phyloP scores from a whole-genome alignment of 2,329 filamentous ascomycete genomes.

The Fusarium pseudocircinatum region DNA sequence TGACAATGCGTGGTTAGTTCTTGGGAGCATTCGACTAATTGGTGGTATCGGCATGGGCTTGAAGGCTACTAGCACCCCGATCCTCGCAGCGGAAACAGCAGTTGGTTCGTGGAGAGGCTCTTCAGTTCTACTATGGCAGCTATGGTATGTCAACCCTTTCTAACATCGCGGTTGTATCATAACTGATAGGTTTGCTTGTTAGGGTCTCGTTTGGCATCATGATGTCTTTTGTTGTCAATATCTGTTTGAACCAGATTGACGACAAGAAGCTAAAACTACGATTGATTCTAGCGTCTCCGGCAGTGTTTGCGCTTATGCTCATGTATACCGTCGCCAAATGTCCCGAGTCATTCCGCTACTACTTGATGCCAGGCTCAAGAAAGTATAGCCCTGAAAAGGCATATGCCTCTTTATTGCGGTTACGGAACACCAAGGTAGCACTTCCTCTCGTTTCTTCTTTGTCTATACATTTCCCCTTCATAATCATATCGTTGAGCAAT shows the following conservation, averaged over 20 bases:
- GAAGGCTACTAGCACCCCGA: background rate
- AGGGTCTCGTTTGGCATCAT: background rate
- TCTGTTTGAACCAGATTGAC: background rate
- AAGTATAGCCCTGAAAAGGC: background rate
- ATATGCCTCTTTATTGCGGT: background rate
- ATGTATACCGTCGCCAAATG: background rate
- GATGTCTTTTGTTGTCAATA: background rate
- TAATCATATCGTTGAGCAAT: background rate
- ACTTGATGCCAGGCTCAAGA: background rate
- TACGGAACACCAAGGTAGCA: background rate
- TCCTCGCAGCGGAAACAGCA: background rate
- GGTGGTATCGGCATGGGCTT: background rate
- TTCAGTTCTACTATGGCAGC: background rate
- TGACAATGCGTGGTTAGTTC: background rate
- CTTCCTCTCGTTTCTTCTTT: accelerated
- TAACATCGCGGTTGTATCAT: background rate
- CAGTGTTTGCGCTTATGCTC: background rate
- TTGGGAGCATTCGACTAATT: background rate
- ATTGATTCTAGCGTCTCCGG: background rate
- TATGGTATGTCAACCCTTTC: background rate
- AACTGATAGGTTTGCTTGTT: background rate
- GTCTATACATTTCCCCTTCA: background rate
- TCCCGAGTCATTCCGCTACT: background rate
- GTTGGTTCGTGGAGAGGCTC: background rate
- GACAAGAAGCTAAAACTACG: background rate